Evolutionary conservation across 352 stramenopile genomes (phyloP).

Genomic region (Phytophthora litchii): DNA sequence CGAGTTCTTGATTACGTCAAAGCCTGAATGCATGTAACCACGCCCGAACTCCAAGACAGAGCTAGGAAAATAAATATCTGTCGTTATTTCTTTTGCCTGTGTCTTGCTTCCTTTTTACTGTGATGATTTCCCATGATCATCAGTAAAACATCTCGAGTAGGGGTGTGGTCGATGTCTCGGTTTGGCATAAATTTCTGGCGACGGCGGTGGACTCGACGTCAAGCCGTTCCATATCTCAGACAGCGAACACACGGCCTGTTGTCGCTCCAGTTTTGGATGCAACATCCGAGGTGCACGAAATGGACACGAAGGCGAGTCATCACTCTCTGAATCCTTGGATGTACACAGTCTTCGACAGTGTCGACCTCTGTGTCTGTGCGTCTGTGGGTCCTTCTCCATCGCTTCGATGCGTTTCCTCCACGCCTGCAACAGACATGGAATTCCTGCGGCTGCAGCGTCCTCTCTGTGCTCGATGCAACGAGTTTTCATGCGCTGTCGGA

Average conservation of each 20-base stretch:
- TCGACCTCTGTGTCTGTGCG: conserved; percentile 11
- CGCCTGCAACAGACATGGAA: conserved; percentile 36
- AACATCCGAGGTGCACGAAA: conserved; percentile 20
- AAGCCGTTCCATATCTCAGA: conserved; percentile 35
- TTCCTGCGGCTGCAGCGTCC: not conserved
- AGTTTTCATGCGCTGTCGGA: conserved; percentile 22
- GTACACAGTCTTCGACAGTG: conserved; percentile 9
- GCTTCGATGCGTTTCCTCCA: conserved; percentile 40
- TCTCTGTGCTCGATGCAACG: conserved; percentile 17
- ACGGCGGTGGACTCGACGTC: conserved; percentile 22
- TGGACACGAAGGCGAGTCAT: conserved; percentile 5
- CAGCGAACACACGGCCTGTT: conserved; percentile 31
- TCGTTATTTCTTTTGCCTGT: conserved; percentile 25
- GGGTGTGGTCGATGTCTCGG: conserved; percentile 27
- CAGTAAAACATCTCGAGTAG: conserved; percentile 10
- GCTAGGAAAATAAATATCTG: conserved; percentile 25
- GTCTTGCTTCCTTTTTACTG: not conserved
- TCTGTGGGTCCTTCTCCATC: conserved; percentile 19
- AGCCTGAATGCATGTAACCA: not conserved
- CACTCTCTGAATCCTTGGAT: conserved; percentile 2
- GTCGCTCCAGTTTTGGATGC: conserved; percentile 36
- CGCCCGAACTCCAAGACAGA: not conserved
- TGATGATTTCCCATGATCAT: conserved; percentile 10
- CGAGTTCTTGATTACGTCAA: conserved; percentile 5
- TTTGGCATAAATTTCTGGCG: conserved; percentile 35